Evolutionary conservation across 306 rosid genomes (phyloP).

Genomic region (Fagus crenata): DNA sequence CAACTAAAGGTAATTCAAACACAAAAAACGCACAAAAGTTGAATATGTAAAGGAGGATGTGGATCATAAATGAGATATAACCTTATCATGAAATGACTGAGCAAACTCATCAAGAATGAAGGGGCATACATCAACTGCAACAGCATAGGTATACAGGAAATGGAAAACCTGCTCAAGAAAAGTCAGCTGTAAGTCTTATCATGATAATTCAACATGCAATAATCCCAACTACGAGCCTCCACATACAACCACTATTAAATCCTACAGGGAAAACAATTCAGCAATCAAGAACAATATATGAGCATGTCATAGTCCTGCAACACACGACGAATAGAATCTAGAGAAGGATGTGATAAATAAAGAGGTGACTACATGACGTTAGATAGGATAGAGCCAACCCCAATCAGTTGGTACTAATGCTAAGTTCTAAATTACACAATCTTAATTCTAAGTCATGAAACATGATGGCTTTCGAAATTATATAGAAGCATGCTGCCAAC

Average conservation of each 20-base stretch:
- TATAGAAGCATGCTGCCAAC: background rate
- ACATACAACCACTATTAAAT: slow-evolving; percentile 1
- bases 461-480: background rate
- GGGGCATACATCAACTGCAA: slow-evolving; percentile 58
- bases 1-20: slow-evolving; percentile 14
- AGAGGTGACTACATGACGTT: background rate
- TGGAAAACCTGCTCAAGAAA: slow-evolving; percentile 70
- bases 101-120: slow-evolving; percentile 93
- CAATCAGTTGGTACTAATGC: background rate
- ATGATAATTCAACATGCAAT: slow-evolving; percentile 1
- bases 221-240: slow-evolving; percentile 4
- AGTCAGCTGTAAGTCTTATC: slow-evolving; percentile 19
- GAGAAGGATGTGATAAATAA: background rate
- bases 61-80: slow-evolving; percentile 42
- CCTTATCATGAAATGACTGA: slow-evolving; percentile 95
- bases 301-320: background rate
- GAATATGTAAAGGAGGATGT: slow-evolving; percentile 16
- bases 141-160: slow-evolving; percentile 82
- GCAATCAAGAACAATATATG: slow-evolving; percentile 6
- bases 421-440: background rate
- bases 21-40: background rate
- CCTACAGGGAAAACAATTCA: slow-evolving; percentile 12
- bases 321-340: background rate
- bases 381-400: background rate
- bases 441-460: background rate